A percentile compares a stretch with the other conserved stretches of the same genome.
These are phyloP conservation scores for Cylindrotheca closterium DNA, from an alignment of 108 stramenopile species.

Conservation along the genomic window DNA sequence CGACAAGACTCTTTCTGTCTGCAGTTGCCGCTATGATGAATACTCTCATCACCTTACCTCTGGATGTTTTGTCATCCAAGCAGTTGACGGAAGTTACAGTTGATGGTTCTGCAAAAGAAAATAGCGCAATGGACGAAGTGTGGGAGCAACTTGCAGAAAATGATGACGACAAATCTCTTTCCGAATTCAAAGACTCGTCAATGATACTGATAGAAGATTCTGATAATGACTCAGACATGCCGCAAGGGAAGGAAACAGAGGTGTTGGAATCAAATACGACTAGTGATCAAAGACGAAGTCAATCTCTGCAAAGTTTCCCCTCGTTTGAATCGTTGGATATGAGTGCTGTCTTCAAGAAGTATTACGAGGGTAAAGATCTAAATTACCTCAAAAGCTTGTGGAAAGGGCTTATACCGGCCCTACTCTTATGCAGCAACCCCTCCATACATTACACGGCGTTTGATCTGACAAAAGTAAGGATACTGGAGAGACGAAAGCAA, in stretches of 20 bases:
- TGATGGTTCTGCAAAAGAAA: conserved; percentile 10
- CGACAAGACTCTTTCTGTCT: conserved; percentile 71
- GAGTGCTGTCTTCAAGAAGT: background rate
- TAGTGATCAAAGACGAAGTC: too few species aligned
- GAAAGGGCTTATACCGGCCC: conserved; percentile 86
- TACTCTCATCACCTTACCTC: conserved; percentile 81
- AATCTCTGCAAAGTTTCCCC: background rate
- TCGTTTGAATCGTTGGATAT: conserved; percentile 3
- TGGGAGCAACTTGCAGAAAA: conserved; percentile 17
- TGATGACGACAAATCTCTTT: background rate
- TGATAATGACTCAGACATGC: background rate
- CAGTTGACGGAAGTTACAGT: conserved; percentile 38
- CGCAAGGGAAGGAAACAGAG: background rate
- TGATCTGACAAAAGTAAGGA: conserved; percentile 64
- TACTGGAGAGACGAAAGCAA: conserved; percentile 12
- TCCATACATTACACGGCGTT: conserved; percentile 93
- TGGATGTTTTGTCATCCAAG: conserved; percentile 85
- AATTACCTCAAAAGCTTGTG: conserved; percentile 41
- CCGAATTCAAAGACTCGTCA: background rate
- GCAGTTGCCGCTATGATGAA: conserved; percentile 88
- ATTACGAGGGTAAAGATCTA: background rate
- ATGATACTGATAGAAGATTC: background rate
- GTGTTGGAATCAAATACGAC: too few species aligned
- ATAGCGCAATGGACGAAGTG: conserved; percentile 11
- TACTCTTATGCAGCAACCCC: conserved; percentile 89